Evolutionary conservation across 2,329 filamentous ascomycete genomes (phyloP), one percentile per base, ranked within the genome.

Genomic region (Capronia americana): DNA sequence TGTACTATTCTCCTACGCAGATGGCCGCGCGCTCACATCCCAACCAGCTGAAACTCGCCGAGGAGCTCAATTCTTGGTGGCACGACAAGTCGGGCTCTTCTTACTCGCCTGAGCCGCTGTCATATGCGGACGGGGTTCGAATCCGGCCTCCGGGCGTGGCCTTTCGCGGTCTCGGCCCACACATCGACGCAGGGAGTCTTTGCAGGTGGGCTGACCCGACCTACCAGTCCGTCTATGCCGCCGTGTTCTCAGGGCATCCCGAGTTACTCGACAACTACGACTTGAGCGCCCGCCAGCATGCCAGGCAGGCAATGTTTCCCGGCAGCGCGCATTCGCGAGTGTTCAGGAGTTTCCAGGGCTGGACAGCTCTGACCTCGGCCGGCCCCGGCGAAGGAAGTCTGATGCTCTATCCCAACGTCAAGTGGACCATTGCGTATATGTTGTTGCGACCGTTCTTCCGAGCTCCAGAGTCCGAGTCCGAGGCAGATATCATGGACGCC

Each of bases 131-230:
- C 60, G 78, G 72, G 4, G 68, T 79, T 2, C 78, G 80, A 14
- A 77, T 78, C 63, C 75, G 80, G 10, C 74, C 77, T 3, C 78
- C 79, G 4, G 74, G 75, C 23, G 74, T 78, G 32, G 68, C 71
- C 0, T 82, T 82, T 65, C 74, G 76, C 8, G 79, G 80, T 6
- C 73, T 82, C 0, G 79, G 80, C 1, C 80, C 80, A 26, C 80
- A 82, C 63, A 80, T 82, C 50, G 80, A 82, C 67, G 80, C 79
- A 1, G 79, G 80, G 23, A 79, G 77, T 64, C 73, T 82, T 30
- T 77, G 74, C 61, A 79, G 80, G 14, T 82, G 80, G 80, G 79
- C 77, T 3, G 78, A 81, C 41, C 71, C 74, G 0, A 68, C 71
- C 1, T 82, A 82, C 61, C 76, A 77, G 41, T 72, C 74, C 17